Conservation (phyloP, 148 eudicot genomes). For the Fagopyrum homotropicum region DNA sequence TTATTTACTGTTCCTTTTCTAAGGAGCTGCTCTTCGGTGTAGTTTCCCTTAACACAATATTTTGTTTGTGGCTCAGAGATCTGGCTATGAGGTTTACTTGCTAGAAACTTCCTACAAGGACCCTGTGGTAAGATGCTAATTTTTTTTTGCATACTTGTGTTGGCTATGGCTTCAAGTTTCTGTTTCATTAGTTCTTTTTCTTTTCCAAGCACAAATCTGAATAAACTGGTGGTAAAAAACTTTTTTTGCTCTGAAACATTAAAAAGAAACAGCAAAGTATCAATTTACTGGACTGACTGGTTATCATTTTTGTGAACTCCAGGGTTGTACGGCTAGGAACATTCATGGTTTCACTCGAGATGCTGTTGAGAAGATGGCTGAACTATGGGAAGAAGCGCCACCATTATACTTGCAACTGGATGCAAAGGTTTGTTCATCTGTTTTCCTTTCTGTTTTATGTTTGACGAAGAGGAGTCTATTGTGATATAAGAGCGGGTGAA, state of each 20-base stretch:
- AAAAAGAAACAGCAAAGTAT: not conserved
- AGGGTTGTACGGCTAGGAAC: constrained; percentile 99
- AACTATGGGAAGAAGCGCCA: constrained; percentile 88
- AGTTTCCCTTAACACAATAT: constrained; percentile 13
- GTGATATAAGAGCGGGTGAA: not conserved
- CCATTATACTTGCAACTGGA: constrained; percentile 74
- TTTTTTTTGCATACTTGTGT: not conserved
- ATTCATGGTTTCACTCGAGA: constrained; percentile 72
- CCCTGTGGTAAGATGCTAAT: constrained; percentile 61
- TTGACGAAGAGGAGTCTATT: not conserved
- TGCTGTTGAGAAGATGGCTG: constrained; percentile 83
- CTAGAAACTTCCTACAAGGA: constrained; percentile 93
- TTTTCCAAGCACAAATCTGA: not conserved
- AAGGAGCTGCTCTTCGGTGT: not conserved
- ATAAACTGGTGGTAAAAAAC: not conserved
- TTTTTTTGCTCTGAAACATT: not conserved
- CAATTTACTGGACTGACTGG: not conserved
- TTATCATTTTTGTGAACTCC: constrained; percentile 3
- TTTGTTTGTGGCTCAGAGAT: constrained; percentile 51
- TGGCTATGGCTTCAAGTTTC: constrained; percentile 1
- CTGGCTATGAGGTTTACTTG: constrained; percentile 90
- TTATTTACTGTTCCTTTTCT: constrained; percentile 1
- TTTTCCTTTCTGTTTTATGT: not conserved
- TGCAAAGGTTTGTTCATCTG: constrained; percentile 46
- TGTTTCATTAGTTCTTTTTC: not conserved